Percentiles rank a stretch among this genome's conserved stretches.
phyloP scores from a whole-genome alignment of 148 eudicot species.

The Rhododendron vialii region DNA sequence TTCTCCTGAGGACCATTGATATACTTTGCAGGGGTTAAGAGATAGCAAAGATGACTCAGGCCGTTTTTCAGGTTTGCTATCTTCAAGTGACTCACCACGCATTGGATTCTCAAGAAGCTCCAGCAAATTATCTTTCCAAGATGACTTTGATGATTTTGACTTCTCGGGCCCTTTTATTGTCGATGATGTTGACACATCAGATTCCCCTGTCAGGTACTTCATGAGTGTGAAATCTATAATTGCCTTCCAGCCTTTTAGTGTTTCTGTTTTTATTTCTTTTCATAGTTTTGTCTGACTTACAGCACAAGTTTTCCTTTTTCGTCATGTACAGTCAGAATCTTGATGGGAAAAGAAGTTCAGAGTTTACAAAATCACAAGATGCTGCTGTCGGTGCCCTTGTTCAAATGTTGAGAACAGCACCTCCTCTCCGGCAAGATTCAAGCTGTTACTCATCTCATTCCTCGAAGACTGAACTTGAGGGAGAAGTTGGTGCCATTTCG shows the following conservation, averaged over 20 bases:
- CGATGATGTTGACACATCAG: constrained; percentile 81
- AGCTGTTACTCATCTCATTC: constrained; percentile 50
- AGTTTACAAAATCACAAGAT: constrained; percentile 69
- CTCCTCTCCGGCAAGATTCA: constrained; percentile 81
- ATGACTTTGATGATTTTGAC: constrained; percentile 80
- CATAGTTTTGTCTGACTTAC: constrained; percentile 1
- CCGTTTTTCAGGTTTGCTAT: constrained; percentile 80
- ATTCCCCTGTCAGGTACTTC: constrained; percentile 66
- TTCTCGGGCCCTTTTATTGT: constrained; percentile 87
- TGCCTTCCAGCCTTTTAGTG: background rate
- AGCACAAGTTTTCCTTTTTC: background rate
- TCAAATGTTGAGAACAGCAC: constrained; percentile 79
- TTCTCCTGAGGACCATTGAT: constrained; percentile 17
- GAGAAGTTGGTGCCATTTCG: constrained; percentile 44
- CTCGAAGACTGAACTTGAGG: constrained; percentile 34
- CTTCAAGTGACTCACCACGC: constrained; percentile 85
- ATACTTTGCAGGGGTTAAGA: constrained; percentile 47
- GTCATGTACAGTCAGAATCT: constrained; percentile 45
- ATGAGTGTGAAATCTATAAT: background rate
- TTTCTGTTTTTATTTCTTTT: background rate
- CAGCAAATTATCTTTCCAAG: constrained; percentile 84
- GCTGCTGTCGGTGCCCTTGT: constrained; percentile 85
- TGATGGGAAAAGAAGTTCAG: constrained; percentile 45
- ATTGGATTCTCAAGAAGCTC: constrained; percentile 83
- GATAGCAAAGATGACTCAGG: constrained; percentile 89